Evolutionary conservation across 768 basidiomycete species (phyloP).

Genomic region (Pulveroboletus sp.): DNA sequence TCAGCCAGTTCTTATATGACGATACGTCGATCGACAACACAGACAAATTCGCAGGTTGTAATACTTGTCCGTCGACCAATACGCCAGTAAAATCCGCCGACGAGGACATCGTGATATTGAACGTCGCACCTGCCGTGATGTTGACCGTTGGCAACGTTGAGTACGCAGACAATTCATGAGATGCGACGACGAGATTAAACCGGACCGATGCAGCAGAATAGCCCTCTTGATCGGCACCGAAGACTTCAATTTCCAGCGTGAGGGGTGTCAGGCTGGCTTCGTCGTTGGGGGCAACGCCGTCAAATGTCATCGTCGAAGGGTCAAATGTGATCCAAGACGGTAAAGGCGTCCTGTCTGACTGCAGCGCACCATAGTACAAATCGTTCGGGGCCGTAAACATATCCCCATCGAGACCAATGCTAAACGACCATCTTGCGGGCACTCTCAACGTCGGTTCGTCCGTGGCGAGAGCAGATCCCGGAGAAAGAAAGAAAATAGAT

Average conservation of each 20-base stretch:
- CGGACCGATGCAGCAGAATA: conserved; percentile 55
- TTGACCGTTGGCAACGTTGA: conserved; percentile 61
- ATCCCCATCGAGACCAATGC: conserved; percentile 69
- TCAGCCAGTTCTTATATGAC: conserved; percentile 50
- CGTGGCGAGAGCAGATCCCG: conserved; percentile 51
- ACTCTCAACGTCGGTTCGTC: conserved; percentile 59
- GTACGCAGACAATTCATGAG: conserved; percentile 58
- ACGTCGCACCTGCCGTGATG: conserved; percentile 52
- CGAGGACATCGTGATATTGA: conserved; percentile 50
- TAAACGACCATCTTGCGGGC: conserved; percentile 84
- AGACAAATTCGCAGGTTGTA: conserved; percentile 57
- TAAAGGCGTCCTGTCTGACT: conserved; percentile 61
- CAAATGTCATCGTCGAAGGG: conserved; percentile 60
- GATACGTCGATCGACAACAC: conserved; percentile 56
- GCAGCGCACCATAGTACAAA: conserved; percentile 60
- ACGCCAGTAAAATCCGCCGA: conserved; percentile 59
- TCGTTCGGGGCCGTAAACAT: conserved; percentile 50
- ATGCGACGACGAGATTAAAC: conserved; percentile 65
- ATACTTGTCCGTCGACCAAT: conserved; percentile 53
- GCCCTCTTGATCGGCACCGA: conserved; percentile 69
- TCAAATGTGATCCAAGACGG: conserved; percentile 78
- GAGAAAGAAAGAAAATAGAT: conserved; percentile 67
- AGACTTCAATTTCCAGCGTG: conserved; percentile 49
- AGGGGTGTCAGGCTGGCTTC: conserved; percentile 35
- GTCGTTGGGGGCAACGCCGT: conserved; percentile 66